Conservation (phyloP, 2,329 filamentous ascomycete genomes). For the Colletotrichum spinosum region DNA sequence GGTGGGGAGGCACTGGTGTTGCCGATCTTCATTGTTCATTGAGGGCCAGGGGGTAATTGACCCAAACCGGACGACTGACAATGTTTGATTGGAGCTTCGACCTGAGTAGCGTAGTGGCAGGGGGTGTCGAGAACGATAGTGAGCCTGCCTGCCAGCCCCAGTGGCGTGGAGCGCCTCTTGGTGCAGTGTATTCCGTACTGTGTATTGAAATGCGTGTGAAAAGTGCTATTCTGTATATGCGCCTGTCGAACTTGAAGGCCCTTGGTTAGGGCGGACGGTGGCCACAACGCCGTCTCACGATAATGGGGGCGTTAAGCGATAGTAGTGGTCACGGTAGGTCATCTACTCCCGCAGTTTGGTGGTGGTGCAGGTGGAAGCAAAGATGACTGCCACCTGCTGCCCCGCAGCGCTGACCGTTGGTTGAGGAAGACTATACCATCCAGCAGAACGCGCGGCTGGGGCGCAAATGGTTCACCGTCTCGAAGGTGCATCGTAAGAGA, state of each 20-base stretch:
- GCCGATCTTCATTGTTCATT: conserved; percentile 34
- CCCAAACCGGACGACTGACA: conserved; percentile 35
- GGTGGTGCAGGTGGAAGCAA: too few species aligned
- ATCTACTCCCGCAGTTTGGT: conserved; percentile 21
- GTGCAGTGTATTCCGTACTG: background rate
- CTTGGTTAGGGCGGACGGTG: conserved; percentile 12
- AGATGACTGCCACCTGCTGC: too few species aligned
- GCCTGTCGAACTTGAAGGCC: background rate
- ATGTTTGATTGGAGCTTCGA: conserved; percentile 35
- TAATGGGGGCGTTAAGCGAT: conserved; percentile 14
- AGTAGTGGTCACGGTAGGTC: background rate
- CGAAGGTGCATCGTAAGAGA: conserved; percentile 2
- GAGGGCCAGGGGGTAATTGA: conserved; percentile 15
- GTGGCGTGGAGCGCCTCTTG: conserved; percentile 7
- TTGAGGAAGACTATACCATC: too few species aligned
- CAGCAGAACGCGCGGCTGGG: background rate
- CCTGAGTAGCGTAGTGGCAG: conserved; percentile 23
- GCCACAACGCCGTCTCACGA: conserved; percentile 12
- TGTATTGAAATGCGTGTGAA: too few species aligned
- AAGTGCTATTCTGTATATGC: too few species aligned
- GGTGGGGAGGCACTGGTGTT: conserved; percentile 32
- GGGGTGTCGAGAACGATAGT: conserved; percentile 21
- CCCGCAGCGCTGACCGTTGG: too few species aligned
- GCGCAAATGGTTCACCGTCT: conserved; percentile 19
- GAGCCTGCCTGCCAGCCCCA: background rate